phyloP scores from a whole-genome alignment of 495 filamentous ascomycete species.

The Penicillium robsamsonii region DNA sequence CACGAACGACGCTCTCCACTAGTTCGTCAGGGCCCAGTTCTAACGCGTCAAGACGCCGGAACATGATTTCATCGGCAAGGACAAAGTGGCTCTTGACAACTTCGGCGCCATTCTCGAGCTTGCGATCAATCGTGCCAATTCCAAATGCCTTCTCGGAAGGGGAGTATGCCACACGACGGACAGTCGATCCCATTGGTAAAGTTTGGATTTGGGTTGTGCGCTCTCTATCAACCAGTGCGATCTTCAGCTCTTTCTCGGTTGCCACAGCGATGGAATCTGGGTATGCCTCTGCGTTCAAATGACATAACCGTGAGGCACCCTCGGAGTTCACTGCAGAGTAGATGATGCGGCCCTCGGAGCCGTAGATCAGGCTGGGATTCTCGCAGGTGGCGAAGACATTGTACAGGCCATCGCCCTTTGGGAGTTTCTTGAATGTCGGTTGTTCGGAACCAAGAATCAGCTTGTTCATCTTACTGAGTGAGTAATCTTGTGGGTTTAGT shows the following conservation, averaged over 20 bases:
- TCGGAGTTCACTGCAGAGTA: slow-evolving; percentile 97
- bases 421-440: slow-evolving; percentile 74
- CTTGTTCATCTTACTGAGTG: slow-evolving; percentile 70
- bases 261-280: slow-evolving; percentile 79
- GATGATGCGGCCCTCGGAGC: slow-evolving; percentile 78
- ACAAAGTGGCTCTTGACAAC: slow-evolving; percentile 58
- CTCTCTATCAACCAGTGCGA: slow-evolving; percentile 78
- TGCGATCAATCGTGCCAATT: slow-evolving; percentile 75
- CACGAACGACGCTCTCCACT: slow-evolving; percentile 79
- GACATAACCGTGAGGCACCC: slow-evolving; percentile 72
- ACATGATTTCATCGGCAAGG: slow-evolving; percentile 58
- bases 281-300: slow-evolving; percentile 78
- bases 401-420: slow-evolving; percentile 58
- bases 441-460: slow-evolving; percentile 85
- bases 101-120: slow-evolving; percentile 55
- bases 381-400: slow-evolving; percentile 94
- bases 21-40: slow-evolving; percentile 65
- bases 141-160: slow-evolving; percentile 76
- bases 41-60: slow-evolving; percentile 51
- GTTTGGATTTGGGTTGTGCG: slow-evolving; percentile 83
- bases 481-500: slow-evolving; percentile 55
- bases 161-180: slow-evolving; percentile 85
- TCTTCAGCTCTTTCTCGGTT: slow-evolving; percentile 71
- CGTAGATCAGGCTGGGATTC: slow-evolving; percentile 89
- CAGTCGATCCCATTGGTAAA: slow-evolving; percentile 73